Percentiles rank a stretch among this genome's conserved stretches.
Conservation (phyloP, 305 asterid genomes). For the Solanum chacoense region DNA sequence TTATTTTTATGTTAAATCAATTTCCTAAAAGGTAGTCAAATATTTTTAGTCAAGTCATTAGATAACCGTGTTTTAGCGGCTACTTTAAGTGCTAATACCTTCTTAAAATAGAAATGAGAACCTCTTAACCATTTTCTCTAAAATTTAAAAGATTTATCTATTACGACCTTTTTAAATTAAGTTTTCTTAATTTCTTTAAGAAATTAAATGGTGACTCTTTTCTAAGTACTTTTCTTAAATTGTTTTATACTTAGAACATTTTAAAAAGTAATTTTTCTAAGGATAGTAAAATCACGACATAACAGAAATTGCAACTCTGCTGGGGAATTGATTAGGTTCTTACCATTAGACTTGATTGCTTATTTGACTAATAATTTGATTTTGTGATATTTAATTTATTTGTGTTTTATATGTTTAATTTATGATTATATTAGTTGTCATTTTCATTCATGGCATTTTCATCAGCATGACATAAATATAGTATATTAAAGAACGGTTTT, state of each 20-base stretch:
- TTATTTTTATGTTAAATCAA: too few species aligned
- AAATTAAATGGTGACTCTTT: background rate
- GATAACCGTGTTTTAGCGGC: background rate
- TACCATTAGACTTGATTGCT: background rate
- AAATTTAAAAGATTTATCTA: background rate
- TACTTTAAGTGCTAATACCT: background rate
- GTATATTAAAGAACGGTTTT: background rate
- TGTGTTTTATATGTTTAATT: too few species aligned
- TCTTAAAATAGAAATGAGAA: background rate
- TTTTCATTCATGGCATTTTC: background rate
- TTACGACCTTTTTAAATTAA: background rate
- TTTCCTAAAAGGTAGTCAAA: background rate
- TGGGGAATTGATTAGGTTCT: background rate
- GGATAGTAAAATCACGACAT: background rate
- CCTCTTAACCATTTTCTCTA: background rate
- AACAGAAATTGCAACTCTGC: background rate
- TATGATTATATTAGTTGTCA: background rate
- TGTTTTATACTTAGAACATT: too few species aligned
- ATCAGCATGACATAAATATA: background rate
- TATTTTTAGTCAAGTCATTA: too few species aligned
- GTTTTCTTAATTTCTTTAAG: background rate
- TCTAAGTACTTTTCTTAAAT: too few species aligned
- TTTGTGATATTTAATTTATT: background rate
- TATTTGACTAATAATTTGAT: background rate
- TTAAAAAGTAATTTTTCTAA: too few species aligned